phyloP scores from a whole-genome alignment of 2,329 filamentous ascomycete genomes.

The Neofusicoccum sp. region DNA sequence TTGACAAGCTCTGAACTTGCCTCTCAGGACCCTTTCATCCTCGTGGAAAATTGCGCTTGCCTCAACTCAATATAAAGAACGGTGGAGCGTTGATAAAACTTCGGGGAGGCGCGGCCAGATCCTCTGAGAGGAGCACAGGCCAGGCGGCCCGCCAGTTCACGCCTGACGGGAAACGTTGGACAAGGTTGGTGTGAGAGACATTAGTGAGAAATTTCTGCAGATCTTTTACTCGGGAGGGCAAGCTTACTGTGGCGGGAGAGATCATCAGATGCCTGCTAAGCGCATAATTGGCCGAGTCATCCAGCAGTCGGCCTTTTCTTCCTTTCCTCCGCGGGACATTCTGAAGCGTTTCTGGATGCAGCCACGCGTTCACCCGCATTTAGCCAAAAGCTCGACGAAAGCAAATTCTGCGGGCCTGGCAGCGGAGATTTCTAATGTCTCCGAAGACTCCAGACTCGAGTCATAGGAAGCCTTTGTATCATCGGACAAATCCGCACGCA shows the following conservation, averaged over 20 bases:
- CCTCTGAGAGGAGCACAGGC: too few relatives aligned
- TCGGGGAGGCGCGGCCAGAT: neutral
- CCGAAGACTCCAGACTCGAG: neutral
- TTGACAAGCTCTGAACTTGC: too few relatives aligned
- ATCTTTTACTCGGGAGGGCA: neutral
- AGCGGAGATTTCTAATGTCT: neutral
- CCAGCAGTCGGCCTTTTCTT: neutral
- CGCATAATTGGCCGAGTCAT: constrained; percentile 8
- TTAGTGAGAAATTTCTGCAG: neutral
- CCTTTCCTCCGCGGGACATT: neutral
- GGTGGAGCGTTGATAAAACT: neutral
- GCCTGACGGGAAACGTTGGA: neutral
- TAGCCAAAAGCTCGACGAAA: neutral
- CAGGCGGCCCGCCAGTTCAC: neutral
- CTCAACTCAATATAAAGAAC: too few relatives aligned
- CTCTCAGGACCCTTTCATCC: too few relatives aligned
- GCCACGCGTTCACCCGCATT: neutral
- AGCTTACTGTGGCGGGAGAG: neutral
- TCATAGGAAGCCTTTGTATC: neutral
- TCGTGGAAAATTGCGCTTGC: too few relatives aligned
- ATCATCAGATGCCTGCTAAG: neutral
- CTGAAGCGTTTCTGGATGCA: neutral
- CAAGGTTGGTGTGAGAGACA: neutral
- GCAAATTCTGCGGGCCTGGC: neutral
- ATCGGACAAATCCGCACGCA: constrained; percentile 4